phyloP scores from a whole-genome alignment of 306 rosid genomes.

The Cajanus cajan region DNA sequence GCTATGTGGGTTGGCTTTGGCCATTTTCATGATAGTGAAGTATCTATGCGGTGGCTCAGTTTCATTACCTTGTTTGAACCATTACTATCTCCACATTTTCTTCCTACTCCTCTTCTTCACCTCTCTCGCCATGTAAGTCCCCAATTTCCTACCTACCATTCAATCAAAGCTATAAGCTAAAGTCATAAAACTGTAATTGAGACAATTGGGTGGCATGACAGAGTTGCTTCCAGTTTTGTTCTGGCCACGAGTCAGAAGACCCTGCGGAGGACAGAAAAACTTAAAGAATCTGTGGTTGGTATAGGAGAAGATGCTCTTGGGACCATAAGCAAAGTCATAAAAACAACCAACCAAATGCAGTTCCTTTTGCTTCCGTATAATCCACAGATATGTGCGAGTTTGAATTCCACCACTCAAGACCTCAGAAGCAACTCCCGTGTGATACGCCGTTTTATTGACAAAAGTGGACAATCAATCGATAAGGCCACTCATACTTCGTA shows the following conservation, averaged over 20 bases:
- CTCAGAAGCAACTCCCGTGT: slow-evolving; percentile 46
- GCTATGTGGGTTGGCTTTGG: slow-evolving; percentile 52
- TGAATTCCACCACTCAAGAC: slow-evolving; percentile 43
- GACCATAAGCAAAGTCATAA: slow-evolving; percentile 42
- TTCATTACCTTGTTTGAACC: slow-evolving; percentile 39
- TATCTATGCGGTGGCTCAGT: slow-evolving; percentile 29
- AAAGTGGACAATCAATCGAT: slow-evolving; percentile 39
- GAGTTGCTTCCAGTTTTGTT: slow-evolving; percentile 63
- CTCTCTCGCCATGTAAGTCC: slow-evolving; percentile 57
- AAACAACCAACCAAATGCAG: slow-evolving; percentile 50
- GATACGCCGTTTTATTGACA: slow-evolving; percentile 47
- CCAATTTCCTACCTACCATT: not conserved
- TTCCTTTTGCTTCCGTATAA: slow-evolving; percentile 59
- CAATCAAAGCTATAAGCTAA: not conserved
- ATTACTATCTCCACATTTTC: slow-evolving; percentile 40
- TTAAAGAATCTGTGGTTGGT: slow-evolving; percentile 47
- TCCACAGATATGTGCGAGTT: slow-evolving; percentile 31
- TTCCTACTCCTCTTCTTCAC: slow-evolving; percentile 50
- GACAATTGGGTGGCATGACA: slow-evolving; percentile 21
- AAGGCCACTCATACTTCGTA: slow-evolving; percentile 54
- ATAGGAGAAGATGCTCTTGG: slow-evolving; percentile 53
- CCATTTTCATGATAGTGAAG: slow-evolving; percentile 45
- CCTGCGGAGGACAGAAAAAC: slow-evolving; percentile 41
- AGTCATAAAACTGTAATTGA: not conserved
- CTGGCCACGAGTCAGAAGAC: slow-evolving; percentile 43